phyloP scores from a whole-genome alignment of 352 stramenopile species.

The Lagenidium giganteum region DNA sequence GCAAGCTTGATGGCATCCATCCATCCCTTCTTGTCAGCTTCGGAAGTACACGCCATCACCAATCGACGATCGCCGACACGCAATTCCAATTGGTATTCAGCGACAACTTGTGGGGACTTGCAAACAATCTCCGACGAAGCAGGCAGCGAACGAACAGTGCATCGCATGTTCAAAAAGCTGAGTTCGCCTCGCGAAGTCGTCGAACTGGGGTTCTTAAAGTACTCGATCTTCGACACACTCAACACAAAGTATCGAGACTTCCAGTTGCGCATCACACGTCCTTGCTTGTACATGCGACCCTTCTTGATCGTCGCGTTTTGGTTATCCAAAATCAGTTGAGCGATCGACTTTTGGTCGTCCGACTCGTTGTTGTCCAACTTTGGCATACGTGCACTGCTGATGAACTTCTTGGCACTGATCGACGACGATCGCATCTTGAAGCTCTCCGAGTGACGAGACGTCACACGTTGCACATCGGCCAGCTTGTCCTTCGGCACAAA shows the following conservation, averaged over 20 bases:
- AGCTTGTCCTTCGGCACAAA: slow-evolving; percentile 86
- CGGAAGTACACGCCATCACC: slow-evolving; percentile 81
- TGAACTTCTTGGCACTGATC: slow-evolving; percentile 58
- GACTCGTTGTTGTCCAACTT: slow-evolving; percentile 68
- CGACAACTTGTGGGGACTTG: slow-evolving; percentile 65
- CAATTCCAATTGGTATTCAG: slow-evolving; percentile 67
- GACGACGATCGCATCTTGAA: slow-evolving; percentile 47
- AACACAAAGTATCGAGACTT: slow-evolving; percentile 87
- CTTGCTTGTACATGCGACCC: slow-evolving; percentile 84
- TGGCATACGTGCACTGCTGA: slow-evolving; percentile 64
- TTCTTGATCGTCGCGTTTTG: slow-evolving; percentile 85
- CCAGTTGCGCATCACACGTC: slow-evolving; percentile 77
- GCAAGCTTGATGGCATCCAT: slow-evolving; percentile 84
- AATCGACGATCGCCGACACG: slow-evolving; percentile 71
- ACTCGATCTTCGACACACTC: slow-evolving; percentile 83
- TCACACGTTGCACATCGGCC: slow-evolving; percentile 77
- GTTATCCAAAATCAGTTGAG: slow-evolving; percentile 81
- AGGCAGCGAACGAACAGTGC: slow-evolving; percentile 69
- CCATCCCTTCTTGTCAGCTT: slow-evolving; percentile 82
- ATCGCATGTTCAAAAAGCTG: slow-evolving; percentile 75
- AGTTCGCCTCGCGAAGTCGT: slow-evolving; percentile 71
- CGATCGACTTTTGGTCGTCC: slow-evolving; percentile 78
- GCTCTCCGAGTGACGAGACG: slow-evolving; percentile 75
- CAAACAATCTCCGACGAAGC: slow-evolving; percentile 59
- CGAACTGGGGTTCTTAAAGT: slow-evolving; percentile 80